Conservation (phyloP, 225 moss, liverwort and hornwort species). For the Climacium dendroides region DNA sequence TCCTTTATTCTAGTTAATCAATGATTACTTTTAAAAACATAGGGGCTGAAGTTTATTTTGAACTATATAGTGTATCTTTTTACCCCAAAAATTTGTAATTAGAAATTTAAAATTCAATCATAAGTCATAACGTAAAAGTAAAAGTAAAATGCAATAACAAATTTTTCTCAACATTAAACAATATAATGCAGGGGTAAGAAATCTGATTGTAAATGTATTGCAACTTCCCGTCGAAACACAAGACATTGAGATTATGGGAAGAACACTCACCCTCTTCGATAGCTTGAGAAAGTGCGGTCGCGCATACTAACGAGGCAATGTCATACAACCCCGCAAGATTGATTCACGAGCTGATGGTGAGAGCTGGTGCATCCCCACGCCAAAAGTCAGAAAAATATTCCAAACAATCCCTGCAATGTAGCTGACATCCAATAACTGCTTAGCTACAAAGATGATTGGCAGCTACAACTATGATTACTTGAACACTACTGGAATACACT, state of each 20-base stretch:
- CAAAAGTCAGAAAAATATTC: neutral
- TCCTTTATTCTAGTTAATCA: no score
- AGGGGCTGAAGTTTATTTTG: neutral
- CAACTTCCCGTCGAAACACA: neutral
- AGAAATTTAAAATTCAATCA: neutral
- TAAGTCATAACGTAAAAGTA: neutral
- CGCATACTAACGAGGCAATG: neutral
- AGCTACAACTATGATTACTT: neutral
- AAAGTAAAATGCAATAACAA: no score
- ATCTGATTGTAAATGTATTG: neutral
- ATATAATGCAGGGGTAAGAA: neutral
- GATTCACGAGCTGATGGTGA: neutral
- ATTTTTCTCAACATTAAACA: neutral
- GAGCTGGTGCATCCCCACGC: neutral
- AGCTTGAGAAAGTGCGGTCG: neutral
- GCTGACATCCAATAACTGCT: neutral
- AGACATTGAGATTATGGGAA: neutral
- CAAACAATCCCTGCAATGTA: neutral
- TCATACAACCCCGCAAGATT: neutral
- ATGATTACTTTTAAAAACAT: neutral
- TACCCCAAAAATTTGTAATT: neutral
- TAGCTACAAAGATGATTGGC: neutral
- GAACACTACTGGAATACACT: neutral
- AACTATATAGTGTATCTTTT: neutral
- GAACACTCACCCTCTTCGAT: slow-evolving; percentile 3